These are phyloP conservation scores for Sclerotinia spermophila DNA, from an alignment of 2,329 filamentous ascomycete species.

Conservation along the genomic window DNA sequence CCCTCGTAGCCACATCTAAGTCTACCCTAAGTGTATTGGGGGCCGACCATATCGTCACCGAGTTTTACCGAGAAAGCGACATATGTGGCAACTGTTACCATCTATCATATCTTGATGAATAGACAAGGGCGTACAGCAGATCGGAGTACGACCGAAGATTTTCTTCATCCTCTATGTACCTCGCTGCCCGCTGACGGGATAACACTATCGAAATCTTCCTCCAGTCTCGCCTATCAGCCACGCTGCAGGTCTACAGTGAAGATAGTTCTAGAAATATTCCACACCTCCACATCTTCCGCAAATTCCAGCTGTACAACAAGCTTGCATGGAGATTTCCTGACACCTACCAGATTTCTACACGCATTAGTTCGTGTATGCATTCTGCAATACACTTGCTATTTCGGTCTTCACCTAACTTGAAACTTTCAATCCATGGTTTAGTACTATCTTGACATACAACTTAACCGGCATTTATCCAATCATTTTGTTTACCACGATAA, in stretches of 20 bases:
- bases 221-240: neutral
- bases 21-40: neutral
- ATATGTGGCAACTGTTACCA: neutral
- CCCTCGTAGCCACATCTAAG: neutral
- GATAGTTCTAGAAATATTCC: neutral
- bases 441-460: neutral
- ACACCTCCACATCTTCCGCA: neutral
- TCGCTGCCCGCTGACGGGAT: neutral
- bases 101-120: neutral
- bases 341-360: neutral
- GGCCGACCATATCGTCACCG: neutral
- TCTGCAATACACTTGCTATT: neutral
- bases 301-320: neutral
- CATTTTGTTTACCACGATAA: too few species aligned
- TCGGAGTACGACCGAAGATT: too few species aligned
- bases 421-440: neutral
- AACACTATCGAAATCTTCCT: neutral
- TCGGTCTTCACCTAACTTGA: neutral
- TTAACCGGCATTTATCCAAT: too few species aligned
- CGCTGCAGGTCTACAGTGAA: neutral
- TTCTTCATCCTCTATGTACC: neutral
- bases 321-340: neutral
- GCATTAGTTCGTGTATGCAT: neutral
- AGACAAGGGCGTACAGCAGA: neutral
- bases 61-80: neutral